phyloP scores from a whole-genome alignment of 2,329 filamentous ascomycete species.

The Cordyceps tenuipes region DNA sequence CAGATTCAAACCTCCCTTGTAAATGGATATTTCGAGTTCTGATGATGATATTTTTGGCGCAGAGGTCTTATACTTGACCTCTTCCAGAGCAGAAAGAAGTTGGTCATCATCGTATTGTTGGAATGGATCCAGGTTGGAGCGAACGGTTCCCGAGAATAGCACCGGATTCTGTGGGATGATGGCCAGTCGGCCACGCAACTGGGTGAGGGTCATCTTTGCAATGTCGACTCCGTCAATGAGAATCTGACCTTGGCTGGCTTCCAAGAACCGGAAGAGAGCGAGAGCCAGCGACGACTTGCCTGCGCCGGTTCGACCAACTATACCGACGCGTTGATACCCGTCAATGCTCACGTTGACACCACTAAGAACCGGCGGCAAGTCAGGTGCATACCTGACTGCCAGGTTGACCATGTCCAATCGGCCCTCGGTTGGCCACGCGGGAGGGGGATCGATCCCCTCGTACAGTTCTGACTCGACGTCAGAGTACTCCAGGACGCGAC shows the following conservation, averaged over 20 bases:
- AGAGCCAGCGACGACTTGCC: conserved; percentile 85
- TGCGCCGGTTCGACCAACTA: conserved; percentile 87
- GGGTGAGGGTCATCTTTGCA: conserved; percentile 42
- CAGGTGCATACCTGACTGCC: conserved; percentile 28
- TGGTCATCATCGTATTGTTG: conserved; percentile 10
- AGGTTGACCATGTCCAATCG: too few relatives aligned
- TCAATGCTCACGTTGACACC: conserved; percentile 79
- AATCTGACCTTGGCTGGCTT: conserved; percentile 66
- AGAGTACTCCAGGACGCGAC: conserved; percentile 36
- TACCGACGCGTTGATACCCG: conserved; percentile 85
- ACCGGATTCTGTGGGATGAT: conserved; percentile 93
- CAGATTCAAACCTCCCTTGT: conserved; percentile 87
- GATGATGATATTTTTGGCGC: conserved; percentile 73
- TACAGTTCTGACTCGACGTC: conserved; percentile 28
- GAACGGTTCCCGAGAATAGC: conserved; percentile 76
- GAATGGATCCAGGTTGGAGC: conserved; percentile 68
- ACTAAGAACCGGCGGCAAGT: conserved; percentile 77
- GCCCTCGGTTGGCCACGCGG: not conserved
- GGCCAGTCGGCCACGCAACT: conserved; percentile 72
- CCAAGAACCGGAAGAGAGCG: conserved; percentile 83
- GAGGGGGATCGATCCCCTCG: not conserved
- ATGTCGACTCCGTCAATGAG: conserved; percentile 54
- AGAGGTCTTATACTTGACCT: conserved; percentile 40
- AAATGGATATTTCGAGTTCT: conserved; percentile 72
- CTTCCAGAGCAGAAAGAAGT: conserved; percentile 43